Evolutionary conservation across 2,329 filamentous ascomycete genomes (phyloP).

Genomic region (Claviceps citrina): DNA sequence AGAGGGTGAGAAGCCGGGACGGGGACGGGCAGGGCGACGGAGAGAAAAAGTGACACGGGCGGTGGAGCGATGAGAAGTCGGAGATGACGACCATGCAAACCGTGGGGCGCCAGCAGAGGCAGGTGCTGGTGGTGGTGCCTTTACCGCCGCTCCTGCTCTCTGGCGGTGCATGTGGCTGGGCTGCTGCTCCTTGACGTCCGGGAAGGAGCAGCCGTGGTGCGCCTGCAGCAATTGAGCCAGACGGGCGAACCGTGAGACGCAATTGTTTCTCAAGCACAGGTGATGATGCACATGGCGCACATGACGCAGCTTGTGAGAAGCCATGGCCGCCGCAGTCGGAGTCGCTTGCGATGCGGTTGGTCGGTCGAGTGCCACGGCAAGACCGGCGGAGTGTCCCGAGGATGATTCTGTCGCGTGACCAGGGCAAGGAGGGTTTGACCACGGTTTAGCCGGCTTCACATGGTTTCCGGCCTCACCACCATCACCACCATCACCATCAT

Average conservation of each 20-base stretch:
- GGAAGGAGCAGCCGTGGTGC: too few relatives aligned
- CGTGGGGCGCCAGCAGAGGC: neutral
- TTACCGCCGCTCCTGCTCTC: neutral
- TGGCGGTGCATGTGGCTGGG: too few relatives aligned
- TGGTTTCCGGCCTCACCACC: too few relatives aligned
- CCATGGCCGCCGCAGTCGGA: constrained; percentile 5
- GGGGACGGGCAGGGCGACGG: constrained; percentile 2
- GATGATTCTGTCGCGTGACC: too few relatives aligned
- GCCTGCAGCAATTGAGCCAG: too few relatives aligned
- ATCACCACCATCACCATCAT: too few relatives aligned
- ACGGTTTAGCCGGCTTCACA: too few relatives aligned
- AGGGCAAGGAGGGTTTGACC: too few relatives aligned
- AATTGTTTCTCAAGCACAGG: constrained; percentile 1
- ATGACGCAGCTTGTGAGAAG: constrained; percentile 2
- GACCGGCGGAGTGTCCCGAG: neutral
- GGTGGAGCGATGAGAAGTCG: neutral
- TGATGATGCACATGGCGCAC: too few relatives aligned
- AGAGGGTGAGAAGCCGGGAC: neutral
- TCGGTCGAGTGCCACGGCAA: too few relatives aligned
- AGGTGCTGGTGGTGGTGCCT: neutral
- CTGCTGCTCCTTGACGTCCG: constrained; percentile 1
- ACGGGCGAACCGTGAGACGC: too few relatives aligned
- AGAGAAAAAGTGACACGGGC: neutral
- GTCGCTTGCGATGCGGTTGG: too few relatives aligned
- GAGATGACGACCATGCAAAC: neutral